phyloP scores from a whole-genome alignment of 2,329 filamentous ascomycete species.

The Drechslerella coelobrocha region DNA sequence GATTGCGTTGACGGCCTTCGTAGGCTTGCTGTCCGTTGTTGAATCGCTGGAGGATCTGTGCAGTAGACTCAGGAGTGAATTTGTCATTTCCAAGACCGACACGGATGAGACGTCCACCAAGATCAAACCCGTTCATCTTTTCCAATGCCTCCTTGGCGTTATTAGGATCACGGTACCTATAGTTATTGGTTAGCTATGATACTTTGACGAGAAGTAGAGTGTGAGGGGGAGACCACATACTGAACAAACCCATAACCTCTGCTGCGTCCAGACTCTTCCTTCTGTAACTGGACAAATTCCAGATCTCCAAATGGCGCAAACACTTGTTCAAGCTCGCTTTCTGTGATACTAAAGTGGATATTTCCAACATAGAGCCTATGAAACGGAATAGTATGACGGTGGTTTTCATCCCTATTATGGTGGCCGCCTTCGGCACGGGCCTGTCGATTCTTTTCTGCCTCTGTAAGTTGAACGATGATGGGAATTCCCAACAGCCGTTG shows the following conservation, averaged over 20 bases:
- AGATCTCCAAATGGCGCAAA: slow-evolving; percentile 98
- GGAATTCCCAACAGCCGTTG: slow-evolving; percentile 98
- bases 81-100: slow-evolving; percentile 99
- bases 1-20: slow-evolving; percentile 66
- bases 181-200: slow-evolving; percentile 54
- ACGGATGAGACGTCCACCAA: slow-evolving; percentile 94
- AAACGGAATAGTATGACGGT: slow-evolving; percentile 71
- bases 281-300: slow-evolving; percentile 96
- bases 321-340: slow-evolving; percentile 91
- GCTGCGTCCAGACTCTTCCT: slow-evolving; percentile 88
- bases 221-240: too few relatives aligned
- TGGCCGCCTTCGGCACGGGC: slow-evolving; percentile 65
- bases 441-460: slow-evolving; percentile 99
- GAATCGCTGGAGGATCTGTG: slow-evolving; percentile 89
- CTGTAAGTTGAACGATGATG: slow-evolving; percentile 96
- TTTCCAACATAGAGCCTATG: slow-evolving; percentile 98
- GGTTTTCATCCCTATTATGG: slow-evolving; percentile 41
- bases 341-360: slow-evolving; percentile 99
- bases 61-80: slow-evolving; percentile 96
- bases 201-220: too few relatives aligned
- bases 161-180: slow-evolving; percentile 83
- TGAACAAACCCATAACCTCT: slow-evolving; percentile 98
- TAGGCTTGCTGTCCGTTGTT: slow-evolving; percentile 75
- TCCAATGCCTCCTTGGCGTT: slow-evolving; percentile 93
- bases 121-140: slow-evolving; percentile 99